Evolutionary conservation across 805 yeast genomes (phyloP).

Genomic region (Phaffomyces opuntiae): DNA sequence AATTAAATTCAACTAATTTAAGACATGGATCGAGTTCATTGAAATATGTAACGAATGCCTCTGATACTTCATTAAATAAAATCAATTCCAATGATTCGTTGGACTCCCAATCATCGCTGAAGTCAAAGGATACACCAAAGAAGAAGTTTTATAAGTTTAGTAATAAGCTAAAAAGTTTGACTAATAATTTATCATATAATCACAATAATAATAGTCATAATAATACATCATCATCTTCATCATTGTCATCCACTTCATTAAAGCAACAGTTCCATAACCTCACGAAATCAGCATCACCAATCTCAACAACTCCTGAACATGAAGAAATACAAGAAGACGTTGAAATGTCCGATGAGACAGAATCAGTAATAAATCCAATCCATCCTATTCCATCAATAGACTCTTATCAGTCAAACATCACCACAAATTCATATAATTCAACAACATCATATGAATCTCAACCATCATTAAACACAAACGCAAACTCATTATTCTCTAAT

Average conservation of each 20-base stretch:
- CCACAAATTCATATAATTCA: slow-evolving; percentile 7
- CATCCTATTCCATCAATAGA: slow-evolving; percentile 21
- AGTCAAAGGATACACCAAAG: not conserved
- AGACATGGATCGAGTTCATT: slow-evolving; percentile 25
- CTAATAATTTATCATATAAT: not conserved
- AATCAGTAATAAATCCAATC: slow-evolving; percentile 13
- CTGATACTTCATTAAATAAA: slow-evolving; percentile 18
- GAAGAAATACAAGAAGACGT: slow-evolving; percentile 7
- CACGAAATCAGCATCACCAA: slow-evolving; percentile 1
- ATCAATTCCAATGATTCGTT: slow-evolving; percentile 17
- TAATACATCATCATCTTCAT: slow-evolving; percentile 4
- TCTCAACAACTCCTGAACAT: slow-evolving; percentile 5
- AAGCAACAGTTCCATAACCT: slow-evolving; percentile 5
- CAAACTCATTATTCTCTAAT: slow-evolving; percentile 16
- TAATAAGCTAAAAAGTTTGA: slow-evolving; percentile 10
- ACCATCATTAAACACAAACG: slow-evolving; percentile 6
- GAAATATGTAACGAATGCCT: slow-evolving; percentile 20
- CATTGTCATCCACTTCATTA: slow-evolving; percentile 2
- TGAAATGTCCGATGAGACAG: slow-evolving; percentile 10
- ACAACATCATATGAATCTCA: slow-evolving; percentile 4
- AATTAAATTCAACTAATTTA: slow-evolving; percentile 14
- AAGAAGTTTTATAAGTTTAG: slow-evolving; percentile 5
- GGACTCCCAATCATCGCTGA: slow-evolving; percentile 9
- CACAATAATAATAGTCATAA: slow-evolving; percentile 3
- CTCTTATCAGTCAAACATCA: slow-evolving; percentile 7